A percentile compares a stretch with the other conserved stretches of the same genome.
These are phyloP conservation scores for Exidia glandulosa DNA, from an alignment of 768 basidiomycete genomes.

Conservation along the genomic window DNA sequence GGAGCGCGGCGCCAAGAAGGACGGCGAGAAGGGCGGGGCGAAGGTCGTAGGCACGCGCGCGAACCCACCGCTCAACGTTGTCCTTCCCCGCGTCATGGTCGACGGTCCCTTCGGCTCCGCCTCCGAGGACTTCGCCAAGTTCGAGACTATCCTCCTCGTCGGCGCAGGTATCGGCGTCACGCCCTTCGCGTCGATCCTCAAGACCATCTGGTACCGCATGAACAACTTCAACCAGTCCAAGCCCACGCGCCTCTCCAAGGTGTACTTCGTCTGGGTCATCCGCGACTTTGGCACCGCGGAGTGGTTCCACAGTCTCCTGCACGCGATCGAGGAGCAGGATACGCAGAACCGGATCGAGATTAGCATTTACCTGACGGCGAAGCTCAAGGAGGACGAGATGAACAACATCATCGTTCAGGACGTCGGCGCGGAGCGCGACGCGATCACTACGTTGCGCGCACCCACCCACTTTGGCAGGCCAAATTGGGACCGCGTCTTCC, in stretches of 20 bases:
- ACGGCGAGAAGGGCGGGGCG: constrained; percentile 32
- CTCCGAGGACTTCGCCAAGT: constrained; percentile 84
- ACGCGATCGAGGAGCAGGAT: constrained; percentile 91
- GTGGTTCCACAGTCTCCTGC: constrained; percentile 90
- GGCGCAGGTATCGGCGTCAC: constrained; percentile 96
- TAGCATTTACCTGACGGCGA: constrained; percentile 86
- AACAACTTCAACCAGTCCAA: constrained; percentile 69
- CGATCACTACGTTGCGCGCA: constrained; percentile 77
- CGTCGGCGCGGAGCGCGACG: constrained; percentile 86
- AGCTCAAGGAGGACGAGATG: constrained; percentile 86
- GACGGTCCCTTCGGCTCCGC: constrained; percentile 94
- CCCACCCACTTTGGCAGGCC: constrained; percentile 91
- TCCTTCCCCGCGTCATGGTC: constrained; percentile 87
- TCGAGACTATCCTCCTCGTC: constrained; percentile 78
- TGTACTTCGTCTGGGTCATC: constrained; percentile 92
- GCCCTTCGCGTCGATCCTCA: constrained; percentile 85
- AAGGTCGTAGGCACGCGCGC: constrained; percentile 48
- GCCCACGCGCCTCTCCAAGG: constrained; percentile 78
- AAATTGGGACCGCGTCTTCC: constrained; percentile 71
- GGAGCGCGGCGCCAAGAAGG: constrained; percentile 26
- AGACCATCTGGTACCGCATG: constrained; percentile 95
- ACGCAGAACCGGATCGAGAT: constrained; percentile 79
- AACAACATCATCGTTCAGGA: constrained; percentile 90
- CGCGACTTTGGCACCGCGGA: constrained; percentile 83
- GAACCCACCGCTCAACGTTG: constrained; percentile 53